A percentile compares a stretch with the other conserved stretches of the same genome.
Conservation (phyloP, 495 filamentous ascomycete species). For the Hypoxylon fuscum region DNA sequence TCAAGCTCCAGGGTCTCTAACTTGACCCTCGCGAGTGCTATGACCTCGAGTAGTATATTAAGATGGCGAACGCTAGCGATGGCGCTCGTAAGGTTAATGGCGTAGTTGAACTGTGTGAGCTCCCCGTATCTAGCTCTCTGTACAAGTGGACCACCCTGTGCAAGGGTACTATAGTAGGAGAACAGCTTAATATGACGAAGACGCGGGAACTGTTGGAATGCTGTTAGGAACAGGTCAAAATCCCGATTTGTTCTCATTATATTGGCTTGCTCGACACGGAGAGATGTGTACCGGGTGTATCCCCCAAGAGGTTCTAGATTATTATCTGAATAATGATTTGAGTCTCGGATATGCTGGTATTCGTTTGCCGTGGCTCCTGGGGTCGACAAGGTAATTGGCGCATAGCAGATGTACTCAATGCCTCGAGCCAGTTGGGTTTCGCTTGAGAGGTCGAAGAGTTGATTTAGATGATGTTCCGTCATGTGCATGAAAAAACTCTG, state of each 20-base stretch:
- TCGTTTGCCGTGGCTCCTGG: not conserved
- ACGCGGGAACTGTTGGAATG: not conserved
- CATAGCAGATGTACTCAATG: slow-evolving; percentile 25
- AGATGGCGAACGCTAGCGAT: slow-evolving; percentile 2
- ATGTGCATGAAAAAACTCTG: slow-evolving; percentile 17
- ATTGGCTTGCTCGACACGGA: not conserved
- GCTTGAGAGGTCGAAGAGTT: slow-evolving; percentile 8
- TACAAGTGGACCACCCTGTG: no score
- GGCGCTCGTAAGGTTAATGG: not conserved
- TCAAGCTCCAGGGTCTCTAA: slow-evolving; percentile 11
- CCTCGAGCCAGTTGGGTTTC: slow-evolving; percentile 18
- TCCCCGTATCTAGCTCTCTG: no score
- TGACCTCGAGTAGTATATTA: not conserved
- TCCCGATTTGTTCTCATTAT: not conserved
- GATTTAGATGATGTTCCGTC: not conserved
- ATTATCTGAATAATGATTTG: no score
- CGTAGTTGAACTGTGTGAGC: not conserved
- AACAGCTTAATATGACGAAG: not conserved
- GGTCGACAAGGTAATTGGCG: not conserved
- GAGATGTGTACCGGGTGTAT: not conserved
- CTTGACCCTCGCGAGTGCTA: not conserved
- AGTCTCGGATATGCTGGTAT: not conserved
- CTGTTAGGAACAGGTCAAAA: not conserved
- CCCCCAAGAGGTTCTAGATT: not conserved
- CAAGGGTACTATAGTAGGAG: no score